Percentiles rank a stretch among this genome's conserved stretches.
These are phyloP conservation scores for Dendrobium nobile DNA, from an alignment of 106 monocot species.

Conservation along the genomic window DNA sequence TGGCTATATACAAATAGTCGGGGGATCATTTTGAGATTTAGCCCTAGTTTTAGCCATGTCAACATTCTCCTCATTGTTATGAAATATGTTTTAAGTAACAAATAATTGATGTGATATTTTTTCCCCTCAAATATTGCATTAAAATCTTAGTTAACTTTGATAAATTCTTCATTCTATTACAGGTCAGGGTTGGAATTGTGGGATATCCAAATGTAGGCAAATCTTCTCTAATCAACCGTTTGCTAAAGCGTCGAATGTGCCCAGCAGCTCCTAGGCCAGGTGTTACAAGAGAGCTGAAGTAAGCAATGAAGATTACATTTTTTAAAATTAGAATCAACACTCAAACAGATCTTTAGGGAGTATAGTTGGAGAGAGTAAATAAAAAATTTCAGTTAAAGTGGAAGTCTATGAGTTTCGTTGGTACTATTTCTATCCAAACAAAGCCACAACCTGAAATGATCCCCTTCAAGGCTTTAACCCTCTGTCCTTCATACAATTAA, in stretches of 20 bases:
- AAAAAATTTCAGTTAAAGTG: background rate
- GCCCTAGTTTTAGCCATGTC: no score
- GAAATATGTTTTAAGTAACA: background rate
- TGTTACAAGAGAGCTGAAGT: conserved; percentile 93
- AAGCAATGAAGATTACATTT: conserved; percentile 1
- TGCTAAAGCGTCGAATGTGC: conserved; percentile 91
- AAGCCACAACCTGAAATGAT: background rate
- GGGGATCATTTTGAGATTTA: no score
- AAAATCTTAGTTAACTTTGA: background rate
- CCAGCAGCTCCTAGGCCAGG: conserved; percentile 95
- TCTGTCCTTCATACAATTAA: no score
- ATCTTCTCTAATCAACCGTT: conserved; percentile 90
- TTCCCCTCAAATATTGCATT: background rate
- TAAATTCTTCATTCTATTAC: background rate
- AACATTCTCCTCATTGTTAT: no score
- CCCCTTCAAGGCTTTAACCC: background rate
- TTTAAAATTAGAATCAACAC: background rate
- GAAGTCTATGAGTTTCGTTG: background rate
- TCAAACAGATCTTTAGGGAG: no score
- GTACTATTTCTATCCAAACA: background rate
- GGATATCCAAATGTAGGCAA: conserved; percentile 99
- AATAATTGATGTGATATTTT: background rate
- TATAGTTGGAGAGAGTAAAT: no score
- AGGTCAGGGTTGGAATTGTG: conserved; percentile 97
- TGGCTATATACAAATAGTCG: no score